Percentiles rank a stretch among this genome's conserved stretches.
These are phyloP conservation scores for Croton laevigatus DNA, from an alignment of 441 rosid genomes.

Conservation along the genomic window DNA sequence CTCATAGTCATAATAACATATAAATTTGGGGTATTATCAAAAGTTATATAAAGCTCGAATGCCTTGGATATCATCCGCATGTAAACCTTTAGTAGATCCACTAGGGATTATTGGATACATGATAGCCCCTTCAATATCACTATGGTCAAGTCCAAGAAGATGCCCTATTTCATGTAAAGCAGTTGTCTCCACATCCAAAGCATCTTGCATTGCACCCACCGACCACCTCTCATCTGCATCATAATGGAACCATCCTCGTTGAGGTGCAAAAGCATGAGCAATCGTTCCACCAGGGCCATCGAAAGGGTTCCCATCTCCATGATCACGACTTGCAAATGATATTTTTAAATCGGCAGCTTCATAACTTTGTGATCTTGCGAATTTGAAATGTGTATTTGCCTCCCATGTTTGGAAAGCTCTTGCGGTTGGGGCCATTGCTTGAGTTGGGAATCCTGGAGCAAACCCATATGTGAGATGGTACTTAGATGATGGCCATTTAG, in stretches of 20 bases:
- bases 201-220: background rate
- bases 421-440: conserved; percentile 7
- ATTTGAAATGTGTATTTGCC: conserved; percentile 17
- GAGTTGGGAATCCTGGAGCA: background rate
- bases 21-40: too few species aligned
- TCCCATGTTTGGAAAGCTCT: conserved; percentile 28
- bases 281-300: background rate
- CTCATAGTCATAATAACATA: too few species aligned
- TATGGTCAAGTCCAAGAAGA: background rate
- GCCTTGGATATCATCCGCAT: background rate
- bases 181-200: background rate
- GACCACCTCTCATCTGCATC: background rate
- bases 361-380: background rate
- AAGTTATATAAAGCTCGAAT: background rate
- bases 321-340: background rate
- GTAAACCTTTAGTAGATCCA: background rate
- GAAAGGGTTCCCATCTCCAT: background rate
- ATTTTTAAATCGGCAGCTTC: background rate
- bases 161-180: background rate
- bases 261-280: background rate
- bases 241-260: background rate
- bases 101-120: background rate
- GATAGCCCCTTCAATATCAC: background rate
- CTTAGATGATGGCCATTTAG: too few species aligned
- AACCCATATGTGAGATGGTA: too few species aligned